phyloP scores from a whole-genome alignment of 2,329 filamentous ascomycete species.

The Mollisia scopiformis region DNA sequence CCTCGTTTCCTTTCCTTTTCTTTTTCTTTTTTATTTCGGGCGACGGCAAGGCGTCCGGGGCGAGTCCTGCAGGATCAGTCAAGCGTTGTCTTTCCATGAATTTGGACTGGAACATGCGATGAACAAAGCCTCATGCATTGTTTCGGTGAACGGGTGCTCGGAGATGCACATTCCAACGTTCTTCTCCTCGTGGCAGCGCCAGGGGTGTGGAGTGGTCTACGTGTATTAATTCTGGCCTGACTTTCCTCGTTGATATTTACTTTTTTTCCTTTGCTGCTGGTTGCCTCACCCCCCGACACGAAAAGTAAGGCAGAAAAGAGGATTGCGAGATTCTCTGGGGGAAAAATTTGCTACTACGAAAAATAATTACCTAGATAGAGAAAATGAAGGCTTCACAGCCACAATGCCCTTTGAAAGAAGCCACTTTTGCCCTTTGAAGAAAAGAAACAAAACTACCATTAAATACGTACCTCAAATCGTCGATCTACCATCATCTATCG shows the following conservation, averaged over 20 bases:
- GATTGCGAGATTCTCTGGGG: too few species aligned
- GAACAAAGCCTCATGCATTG: background rate
- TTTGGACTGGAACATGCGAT: background rate
- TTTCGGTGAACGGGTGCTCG: background rate
- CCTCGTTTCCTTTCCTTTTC: background rate
- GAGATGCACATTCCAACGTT: background rate
- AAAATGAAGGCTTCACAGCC: conserved; percentile 1
- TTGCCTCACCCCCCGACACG: background rate
- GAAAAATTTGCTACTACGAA: background rate
- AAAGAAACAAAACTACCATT: background rate
- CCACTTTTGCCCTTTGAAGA: too few species aligned
- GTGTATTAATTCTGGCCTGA: conserved; percentile 2
- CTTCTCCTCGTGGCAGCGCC: background rate
- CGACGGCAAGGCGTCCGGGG: background rate
- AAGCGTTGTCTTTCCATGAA: background rate
- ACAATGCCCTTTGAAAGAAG: background rate
- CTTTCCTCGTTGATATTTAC: background rate
- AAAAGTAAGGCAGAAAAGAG: background rate
- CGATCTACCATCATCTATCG: too few species aligned
- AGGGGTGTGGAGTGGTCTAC: background rate
- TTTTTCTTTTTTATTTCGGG: background rate
- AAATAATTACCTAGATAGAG: background rate
- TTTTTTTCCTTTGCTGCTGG: background rate
- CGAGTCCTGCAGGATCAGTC: background rate
- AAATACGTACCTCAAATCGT: too few species aligned